phyloP scores from a whole-genome alignment of 768 basidiomycete species.

The Lentinus tigrinus region DNA sequence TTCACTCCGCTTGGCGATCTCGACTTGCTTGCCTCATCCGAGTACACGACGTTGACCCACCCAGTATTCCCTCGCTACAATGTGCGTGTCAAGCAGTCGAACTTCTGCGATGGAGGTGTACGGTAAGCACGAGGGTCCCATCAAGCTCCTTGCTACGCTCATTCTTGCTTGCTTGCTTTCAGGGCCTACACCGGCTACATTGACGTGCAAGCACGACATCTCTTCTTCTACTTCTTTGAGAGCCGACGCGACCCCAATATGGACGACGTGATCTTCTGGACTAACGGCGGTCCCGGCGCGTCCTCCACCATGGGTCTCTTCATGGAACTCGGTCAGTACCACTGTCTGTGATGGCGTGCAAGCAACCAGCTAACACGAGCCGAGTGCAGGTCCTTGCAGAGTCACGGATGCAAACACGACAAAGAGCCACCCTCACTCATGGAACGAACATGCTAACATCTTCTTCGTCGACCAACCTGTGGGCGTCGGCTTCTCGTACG shows the following conservation, averaged over 20 bases:
- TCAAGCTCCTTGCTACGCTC: neutral
- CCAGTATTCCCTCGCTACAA: conserved; percentile 44
- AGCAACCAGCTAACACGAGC: conserved; percentile 31
- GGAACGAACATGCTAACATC: conserved; percentile 67
- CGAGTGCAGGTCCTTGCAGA: conserved; percentile 70
- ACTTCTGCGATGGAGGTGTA: conserved; percentile 44
- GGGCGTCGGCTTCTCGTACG: conserved; percentile 38
- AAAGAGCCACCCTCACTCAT: conserved; percentile 56
- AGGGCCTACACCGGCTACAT: conserved; percentile 75
- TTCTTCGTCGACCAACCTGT: conserved; percentile 46
- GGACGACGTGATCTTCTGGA: conserved; percentile 34
- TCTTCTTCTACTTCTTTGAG: conserved; percentile 51
- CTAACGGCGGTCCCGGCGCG: conserved; percentile 34
- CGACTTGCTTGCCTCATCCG: conserved; percentile 21
- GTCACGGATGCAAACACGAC: conserved; percentile 51
- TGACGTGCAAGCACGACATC: conserved; percentile 56
- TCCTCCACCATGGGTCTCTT: conserved; percentile 36
- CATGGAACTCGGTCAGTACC: conserved; percentile 44
- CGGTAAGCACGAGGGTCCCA: conserved; percentile 12
- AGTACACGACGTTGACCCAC: conserved; percentile 41
- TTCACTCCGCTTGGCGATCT: conserved; percentile 36
- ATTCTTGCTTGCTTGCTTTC: neutral
- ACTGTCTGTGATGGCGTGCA: neutral
- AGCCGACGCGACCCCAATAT: conserved; percentile 33
- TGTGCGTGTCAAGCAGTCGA: conserved; percentile 40